A percentile compares a stretch with the other conserved stretches of the same genome.
Conservation (phyloP, 2,329 filamentous ascomycete genomes). For the Colletotrichum shisoi region DNA sequence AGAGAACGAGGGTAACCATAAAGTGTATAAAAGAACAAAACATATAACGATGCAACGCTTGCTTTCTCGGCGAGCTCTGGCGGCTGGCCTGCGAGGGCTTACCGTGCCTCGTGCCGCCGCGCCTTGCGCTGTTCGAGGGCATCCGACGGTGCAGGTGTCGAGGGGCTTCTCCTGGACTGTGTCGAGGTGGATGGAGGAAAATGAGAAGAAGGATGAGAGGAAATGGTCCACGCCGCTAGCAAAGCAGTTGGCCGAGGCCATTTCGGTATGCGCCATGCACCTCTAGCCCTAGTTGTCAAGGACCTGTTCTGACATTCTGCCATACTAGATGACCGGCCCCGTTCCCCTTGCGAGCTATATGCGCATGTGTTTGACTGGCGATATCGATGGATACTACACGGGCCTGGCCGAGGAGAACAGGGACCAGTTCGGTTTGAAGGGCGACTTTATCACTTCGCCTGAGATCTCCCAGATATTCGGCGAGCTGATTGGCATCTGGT, state of each 20-base stretch:
- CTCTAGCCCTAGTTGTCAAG: neutral
- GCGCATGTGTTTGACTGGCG: constrained; percentile 96
- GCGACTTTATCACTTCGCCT: constrained; percentile 95
- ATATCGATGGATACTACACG: constrained; percentile 93
- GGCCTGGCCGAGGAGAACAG: constrained; percentile 70
- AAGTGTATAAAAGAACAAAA: neutral
- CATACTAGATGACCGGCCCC: constrained; percentile 74
- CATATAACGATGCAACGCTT: constrained; percentile 24
- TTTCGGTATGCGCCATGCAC: constrained; percentile 66
- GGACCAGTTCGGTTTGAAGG: constrained; percentile 90
- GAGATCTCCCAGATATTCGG: constrained; percentile 98
- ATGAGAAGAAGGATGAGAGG: constrained; percentile 50
- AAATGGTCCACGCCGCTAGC: constrained; percentile 94
- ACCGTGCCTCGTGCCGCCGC: constrained; percentile 1
- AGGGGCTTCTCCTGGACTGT: constrained; percentile 45
- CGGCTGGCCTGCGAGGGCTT: constrained; percentile 10
- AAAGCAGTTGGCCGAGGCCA: constrained; percentile 84
- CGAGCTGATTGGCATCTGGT: constrained; percentile 92
- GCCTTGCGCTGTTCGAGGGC: neutral
- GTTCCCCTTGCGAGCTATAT: constrained; percentile 93
- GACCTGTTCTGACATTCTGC: constrained; percentile 4
- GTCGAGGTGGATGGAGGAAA: constrained; percentile 2
- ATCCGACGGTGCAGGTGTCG: neutral
- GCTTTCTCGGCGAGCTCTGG: constrained; percentile 12
- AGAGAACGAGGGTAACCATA: neutral